These are phyloP conservation scores for Marasmius tenuissimus DNA, from an alignment of 1,284 basidiomycete species.

Conservation along the genomic window DNA sequence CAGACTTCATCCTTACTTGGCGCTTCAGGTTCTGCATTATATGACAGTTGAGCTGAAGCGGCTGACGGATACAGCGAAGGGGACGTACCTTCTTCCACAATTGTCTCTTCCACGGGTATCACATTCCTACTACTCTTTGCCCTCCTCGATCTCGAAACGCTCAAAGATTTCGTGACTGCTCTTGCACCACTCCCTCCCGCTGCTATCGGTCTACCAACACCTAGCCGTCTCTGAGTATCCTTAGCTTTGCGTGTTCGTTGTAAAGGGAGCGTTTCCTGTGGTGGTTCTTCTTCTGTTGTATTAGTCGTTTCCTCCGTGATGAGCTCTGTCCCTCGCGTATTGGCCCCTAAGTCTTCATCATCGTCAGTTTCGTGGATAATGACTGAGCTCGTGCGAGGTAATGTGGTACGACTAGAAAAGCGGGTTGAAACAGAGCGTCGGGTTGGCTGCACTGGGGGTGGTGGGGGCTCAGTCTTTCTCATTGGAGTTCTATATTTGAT, in stretches of 20 bases:
- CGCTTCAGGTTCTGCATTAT: neutral
- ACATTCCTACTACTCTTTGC: conserved; percentile 48
- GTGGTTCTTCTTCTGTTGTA: conserved; percentile 11
- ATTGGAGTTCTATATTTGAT: conserved; percentile 22
- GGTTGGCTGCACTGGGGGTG: conserved; percentile 23
- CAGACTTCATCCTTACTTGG: neutral
- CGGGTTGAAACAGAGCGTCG: conserved; percentile 45
- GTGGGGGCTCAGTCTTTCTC: conserved; percentile 24
- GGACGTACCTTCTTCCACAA: conserved; percentile 28
- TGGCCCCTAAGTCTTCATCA: conserved; percentile 39
- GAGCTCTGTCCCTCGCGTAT: conserved; percentile 4
- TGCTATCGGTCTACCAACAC: conserved; percentile 66
- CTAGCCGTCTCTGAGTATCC: conserved; percentile 65
- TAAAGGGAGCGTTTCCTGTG: conserved; percentile 29
- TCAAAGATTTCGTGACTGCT: conserved; percentile 57
- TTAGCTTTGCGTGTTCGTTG: conserved; percentile 65
- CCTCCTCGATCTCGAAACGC: conserved; percentile 47
- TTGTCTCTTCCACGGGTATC: conserved; percentile 54
- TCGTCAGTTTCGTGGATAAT: conserved; percentile 51
- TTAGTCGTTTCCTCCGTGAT: neutral
- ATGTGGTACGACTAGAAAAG: conserved; percentile 31
- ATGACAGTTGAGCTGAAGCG: neutral
- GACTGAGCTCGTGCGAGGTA: conserved; percentile 39
- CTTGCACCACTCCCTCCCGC: conserved; percentile 66
- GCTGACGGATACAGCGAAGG: neutral